Evolutionary conservation across 1,284 basidiomycete genomes (phyloP), one percentile per base, ranked within the genome.

Genomic region (Cryptococcus sp.): DNA sequence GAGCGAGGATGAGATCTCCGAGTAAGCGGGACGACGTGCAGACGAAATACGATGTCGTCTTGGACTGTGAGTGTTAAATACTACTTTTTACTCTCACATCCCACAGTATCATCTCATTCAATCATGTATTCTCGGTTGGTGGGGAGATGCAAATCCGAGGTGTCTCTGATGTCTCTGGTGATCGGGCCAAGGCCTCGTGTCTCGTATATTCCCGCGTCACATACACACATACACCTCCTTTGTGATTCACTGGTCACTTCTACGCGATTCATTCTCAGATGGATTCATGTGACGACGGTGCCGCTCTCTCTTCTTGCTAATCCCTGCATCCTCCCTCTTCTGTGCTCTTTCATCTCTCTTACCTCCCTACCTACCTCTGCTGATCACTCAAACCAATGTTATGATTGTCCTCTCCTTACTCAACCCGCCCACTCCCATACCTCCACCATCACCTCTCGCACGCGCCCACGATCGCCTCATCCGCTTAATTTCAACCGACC

Each of bases 41-140:
- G 52, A 62, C 67, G 22, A 72, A 68, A 57, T 72, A 72, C 46
- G 68, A 69, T 57, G 70, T 72, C 2, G 70, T 72, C 4, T 55
- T 72, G 11, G 65, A 70, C 37, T 72, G 70, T 72, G 64, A 68
- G 70, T 72, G 25, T 46, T 19, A 26, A 3, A 19, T 19, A 10
- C 29, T 2, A 34, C 29, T 34, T 34, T 34, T 13, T 34, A 10
- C 8, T 34, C 29, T 34, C 8, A 7, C 8, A 34, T 34, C 29
- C 29, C 29, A 34, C 8, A 7, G 29, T 10, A 34, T 34, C 8
- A 5, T 13, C 29, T 13, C 8, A 10, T 34, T 34, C 29, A 34
- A 10, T 34, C 29, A 34, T 34, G 29, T 4, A 13, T 10, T 13
- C 8, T 10, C 29, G 8, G 29, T 34, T 13, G 8, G 29, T 34